Evolutionary conservation across 176 grass and related monocot species (phyloP), one percentile per base, ranked within the genome.

Genomic region (Typha latifolia): DNA sequence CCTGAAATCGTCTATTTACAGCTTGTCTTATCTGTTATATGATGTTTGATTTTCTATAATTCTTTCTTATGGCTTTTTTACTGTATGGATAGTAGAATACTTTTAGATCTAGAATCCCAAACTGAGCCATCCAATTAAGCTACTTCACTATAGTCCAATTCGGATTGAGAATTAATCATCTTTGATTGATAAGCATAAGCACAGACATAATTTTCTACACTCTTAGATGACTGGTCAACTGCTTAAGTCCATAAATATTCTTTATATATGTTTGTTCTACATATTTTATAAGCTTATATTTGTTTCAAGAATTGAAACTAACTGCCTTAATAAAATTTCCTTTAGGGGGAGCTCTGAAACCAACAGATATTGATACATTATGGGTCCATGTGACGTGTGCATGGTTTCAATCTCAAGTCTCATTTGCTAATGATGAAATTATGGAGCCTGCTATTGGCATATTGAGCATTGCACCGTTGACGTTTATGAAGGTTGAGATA

Each of bases 361-460:
- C 93, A 62, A 92, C 93, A 52, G 82, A 92, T 69, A 50, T 92
- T 78, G 85, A 97, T 82, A 66, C 74, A 21, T 69, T 97, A 64
- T 97, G 93, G 93, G 93, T 97, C 48, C 93, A 97, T 22, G 83
- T 97, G 51, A 78, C 93, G 69, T 97, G 93, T 73, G 93, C 93
- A 74, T 97, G 93, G 93, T 97, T 97, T 86, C 93, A 97, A 56
- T 85, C 93, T 67, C 93, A 92, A 74, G 83, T 97, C 72, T 87
- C 93, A 78, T 97, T 97, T 76, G 88, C 78, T 67, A 96, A 72
- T 81, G 93, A 97, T 73, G 88, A 92, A 80, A 84, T 83, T 48
- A 97, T 97, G 93, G 85, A 97, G 66, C 93, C 93, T 82, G 93
- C 93, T 84, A 32, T 84, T 75, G 93, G 93, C 63, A 92, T 97